Base-by-base conservation (phyloP, 2,329 filamentous ascomycete genomes). In the Alternaria triticimaculans region DNA sequence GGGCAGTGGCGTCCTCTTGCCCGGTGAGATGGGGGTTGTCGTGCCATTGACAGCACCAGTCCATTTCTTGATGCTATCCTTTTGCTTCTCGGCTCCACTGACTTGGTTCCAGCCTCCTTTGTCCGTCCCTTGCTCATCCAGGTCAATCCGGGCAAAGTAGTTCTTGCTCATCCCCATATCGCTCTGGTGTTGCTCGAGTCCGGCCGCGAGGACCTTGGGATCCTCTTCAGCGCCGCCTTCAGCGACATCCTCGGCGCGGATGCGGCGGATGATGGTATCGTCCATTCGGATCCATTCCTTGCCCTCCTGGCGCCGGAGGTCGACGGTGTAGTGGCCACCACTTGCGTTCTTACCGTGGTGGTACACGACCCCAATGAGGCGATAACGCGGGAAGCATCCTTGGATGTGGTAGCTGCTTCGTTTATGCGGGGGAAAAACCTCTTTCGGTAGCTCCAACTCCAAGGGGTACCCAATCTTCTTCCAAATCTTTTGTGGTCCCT, bases 261-360 rank as follows among this genome's bases (percentile, higher is more conserved):
- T 89, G 44, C 94, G 91, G 65, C 92, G 89, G 67, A 99, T 94
- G 63, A 93, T 84, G 0, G 96, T 99, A 78, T 99, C 96, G 74
- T 99, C 96, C 70, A 99, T 88, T 58, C 95, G 92, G 60, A 99
- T 92, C 96, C 96, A 99, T 80, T 97, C 94, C 21, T 88, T 88
- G n/a, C 91, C 93, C 77, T 99, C 96, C 80, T 98, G 95, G 55
- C 96, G 91, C 62, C 94, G 89, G 44, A 97, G 91, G 79, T 99
- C 96, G n/a, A 96, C 95, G 1, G 96, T 99, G 80, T 99, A 99
- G 80, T 99, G 96, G 4, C 96, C 96, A 56, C 93, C 94, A 67
- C 92, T 96, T 37, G 96, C 96, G 72, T 96, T 97, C 84, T 97
- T 97, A 64, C 96, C 96, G 73, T 99, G 96, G 76, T 99, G 96